A percentile compares a stretch with the other conserved stretches of the same genome.
These are phyloP conservation scores for Aspergillus hortae DNA, from an alignment of 2,329 filamentous ascomycete species.

Conservation along the genomic window DNA sequence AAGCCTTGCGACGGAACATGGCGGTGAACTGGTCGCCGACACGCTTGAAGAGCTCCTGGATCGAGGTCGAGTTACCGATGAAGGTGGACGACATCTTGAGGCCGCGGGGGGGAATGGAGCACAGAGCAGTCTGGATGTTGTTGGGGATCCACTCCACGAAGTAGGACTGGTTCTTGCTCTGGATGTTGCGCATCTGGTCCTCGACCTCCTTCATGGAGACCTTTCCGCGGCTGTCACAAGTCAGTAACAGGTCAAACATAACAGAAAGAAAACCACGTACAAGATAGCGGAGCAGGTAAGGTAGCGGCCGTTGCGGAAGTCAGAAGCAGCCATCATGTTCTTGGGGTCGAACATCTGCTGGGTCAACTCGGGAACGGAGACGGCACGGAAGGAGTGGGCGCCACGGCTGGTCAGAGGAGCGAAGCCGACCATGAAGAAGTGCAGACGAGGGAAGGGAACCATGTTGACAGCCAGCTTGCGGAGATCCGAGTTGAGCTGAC, in stretches of 20 bases:
- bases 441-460: slow-evolving; percentile 99
- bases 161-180: slow-evolving; percentile 99
- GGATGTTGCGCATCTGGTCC: slow-evolving; percentile 99
- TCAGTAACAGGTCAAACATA: not conserved
- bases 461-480: slow-evolving; percentile 99
- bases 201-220: slow-evolving; percentile 99
- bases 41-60: slow-evolving; percentile 99
- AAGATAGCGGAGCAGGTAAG: slow-evolving; percentile 99
- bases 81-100: slow-evolving; percentile 99
- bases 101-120: slow-evolving; percentile 95
- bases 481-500: slow-evolving; percentile 99
- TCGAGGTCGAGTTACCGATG: slow-evolving; percentile 98
- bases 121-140: slow-evolving; percentile 99
- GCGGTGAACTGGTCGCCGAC: slow-evolving; percentile 99
- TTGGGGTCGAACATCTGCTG: slow-evolving; percentile 99
- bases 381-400: slow-evolving; percentile 92
- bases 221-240: slow-evolving; percentile 75
- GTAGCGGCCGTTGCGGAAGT: slow-evolving; percentile 99
- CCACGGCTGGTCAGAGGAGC: slow-evolving; percentile 93
- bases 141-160: slow-evolving; percentile 99
- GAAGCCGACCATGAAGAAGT: slow-evolving; percentile 99
- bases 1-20: slow-evolving; percentile 99
- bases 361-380: slow-evolving; percentile 95
- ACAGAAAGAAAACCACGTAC: slow-evolving; percentile 41
- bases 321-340: slow-evolving; percentile 99